Evolutionary conservation across 352 stramenopile species (phyloP).

Genomic region (Phytophthora pinifolia): DNA sequence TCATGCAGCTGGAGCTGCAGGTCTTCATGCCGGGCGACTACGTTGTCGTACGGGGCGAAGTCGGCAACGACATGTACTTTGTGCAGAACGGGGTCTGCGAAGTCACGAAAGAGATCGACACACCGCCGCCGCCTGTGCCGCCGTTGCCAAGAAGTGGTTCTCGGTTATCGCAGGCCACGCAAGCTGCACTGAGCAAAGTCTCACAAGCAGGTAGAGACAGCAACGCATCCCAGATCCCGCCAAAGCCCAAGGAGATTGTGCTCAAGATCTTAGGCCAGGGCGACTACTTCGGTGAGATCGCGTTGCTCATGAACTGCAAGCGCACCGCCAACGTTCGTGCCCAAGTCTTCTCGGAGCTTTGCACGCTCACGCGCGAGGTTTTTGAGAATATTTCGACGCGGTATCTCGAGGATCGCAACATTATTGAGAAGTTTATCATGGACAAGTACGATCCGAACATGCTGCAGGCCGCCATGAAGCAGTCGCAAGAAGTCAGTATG

Average conservation of each 20-base stretch:
- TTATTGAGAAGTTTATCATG: constrained; percentile 88
- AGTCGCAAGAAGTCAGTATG: constrained; percentile 70
- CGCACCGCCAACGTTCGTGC: constrained; percentile 77
- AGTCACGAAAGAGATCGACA: constrained; percentile 73
- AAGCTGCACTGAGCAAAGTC: constrained; percentile 8
- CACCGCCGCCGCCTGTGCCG: constrained; percentile 1
- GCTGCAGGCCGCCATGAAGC: constrained; percentile 74
- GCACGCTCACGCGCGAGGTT: constrained; percentile 67
- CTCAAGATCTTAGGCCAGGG: constrained; percentile 69
- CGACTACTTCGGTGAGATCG: constrained; percentile 85
- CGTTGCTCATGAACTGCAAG: constrained; percentile 84
- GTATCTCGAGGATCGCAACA: constrained; percentile 74
- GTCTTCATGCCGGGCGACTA: constrained; percentile 89
- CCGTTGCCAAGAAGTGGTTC: constrained; percentile 5
- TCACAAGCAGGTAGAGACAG: constrained; percentile 9
- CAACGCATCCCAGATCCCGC: constrained; percentile 10
- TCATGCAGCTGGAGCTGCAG: constrained; percentile 81
- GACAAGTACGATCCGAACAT: constrained; percentile 81
- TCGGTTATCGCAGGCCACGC: constrained; percentile 16
- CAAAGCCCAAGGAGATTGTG: constrained; percentile 52
- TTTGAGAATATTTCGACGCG: constrained; percentile 78
- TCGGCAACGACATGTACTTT: constrained; percentile 90
- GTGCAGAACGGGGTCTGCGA: constrained; percentile 78
- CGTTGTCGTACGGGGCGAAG: constrained; percentile 76
- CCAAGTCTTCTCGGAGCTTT: constrained; percentile 73